Percentiles rank a stretch among this genome's conserved stretches.
Evolutionary conservation across 176 grass and related monocot species (phyloP).

Genomic region (Saccharum officinarum): DNA sequence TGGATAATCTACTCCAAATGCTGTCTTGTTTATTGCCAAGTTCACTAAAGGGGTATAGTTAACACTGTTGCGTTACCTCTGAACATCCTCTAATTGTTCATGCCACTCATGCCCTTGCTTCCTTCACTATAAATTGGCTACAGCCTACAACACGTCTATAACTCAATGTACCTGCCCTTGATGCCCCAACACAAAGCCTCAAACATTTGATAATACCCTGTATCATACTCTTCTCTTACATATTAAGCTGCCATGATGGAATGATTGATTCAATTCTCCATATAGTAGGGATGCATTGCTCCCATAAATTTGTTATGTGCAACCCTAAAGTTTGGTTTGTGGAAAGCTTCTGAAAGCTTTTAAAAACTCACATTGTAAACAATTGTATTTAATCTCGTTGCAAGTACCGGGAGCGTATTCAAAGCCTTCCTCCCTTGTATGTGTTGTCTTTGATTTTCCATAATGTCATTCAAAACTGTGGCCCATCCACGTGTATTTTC

Average conservation of each 20-base stretch:
- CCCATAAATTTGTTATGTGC: neutral
- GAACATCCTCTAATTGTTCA: neutral
- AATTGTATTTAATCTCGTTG: neutral
- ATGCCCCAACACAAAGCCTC: neutral
- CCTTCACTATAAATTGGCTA: neutral
- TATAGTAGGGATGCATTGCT: neutral
- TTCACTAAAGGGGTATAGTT: neutral
- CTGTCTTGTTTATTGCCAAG: neutral
- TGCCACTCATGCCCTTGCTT: neutral
- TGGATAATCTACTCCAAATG: conserved; percentile 18
- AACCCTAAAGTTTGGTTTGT: neutral
- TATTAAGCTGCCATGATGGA: conserved; percentile 9
- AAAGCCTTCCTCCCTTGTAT: neutral
- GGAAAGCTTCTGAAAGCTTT: neutral
- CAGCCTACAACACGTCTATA: neutral
- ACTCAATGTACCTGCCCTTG: neutral
- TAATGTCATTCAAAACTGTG: conserved; percentile 7
- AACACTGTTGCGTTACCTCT: neutral
- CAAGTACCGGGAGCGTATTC: neutral
- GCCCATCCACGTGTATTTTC: conserved; percentile 7
- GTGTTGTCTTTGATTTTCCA: neutral
- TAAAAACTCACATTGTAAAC: neutral
- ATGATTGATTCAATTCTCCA: neutral
- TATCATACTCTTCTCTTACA: neutral
- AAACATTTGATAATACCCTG: neutral